Base-by-base conservation (phyloP, 1,139 yeast species). In the Suhomyces yuchorum region DNA sequence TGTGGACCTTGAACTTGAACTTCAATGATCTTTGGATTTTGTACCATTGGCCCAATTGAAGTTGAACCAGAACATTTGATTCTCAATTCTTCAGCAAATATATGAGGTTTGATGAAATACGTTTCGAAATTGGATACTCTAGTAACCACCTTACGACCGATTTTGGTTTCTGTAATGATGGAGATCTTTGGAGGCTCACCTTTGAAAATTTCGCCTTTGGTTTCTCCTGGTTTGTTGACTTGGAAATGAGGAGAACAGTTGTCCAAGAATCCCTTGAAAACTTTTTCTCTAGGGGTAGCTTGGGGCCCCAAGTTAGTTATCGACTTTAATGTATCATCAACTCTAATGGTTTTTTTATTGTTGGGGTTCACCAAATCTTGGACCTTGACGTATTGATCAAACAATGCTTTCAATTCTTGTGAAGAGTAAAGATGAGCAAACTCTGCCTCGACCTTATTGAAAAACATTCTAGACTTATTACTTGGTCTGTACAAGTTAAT, bases 1-100 rank as follows among this genome's bases (percentile, higher is more conserved):
- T 93, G 98, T 2, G 95, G 89, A 0, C 99, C 99, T 66, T 93
- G 98, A 2, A 93, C 96, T 43, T 83, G 77, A 1, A 92, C 91
- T 56, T 88, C 96, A 23, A 73, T 67, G 7, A 78, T 61, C 22
- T 78, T 81, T 2, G 87, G 85, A 44, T 79, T 77, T 37, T 77
- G 79, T 12, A 75, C 72, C 37, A 77, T 71, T 35, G 76, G 81
- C 1, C 81, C 82, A 14, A 89, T 79, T 0, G 97, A 84, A 0
- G 96, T 79, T 0, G 97, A 87, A 0, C 97, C 97, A 17, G 96
- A 93, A 65, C 98, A 93, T 53, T 84, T 83, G 26, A 83, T 82
- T 53, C 87, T 81, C 51, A 93, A 67, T 45, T 84, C 87, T 38
- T 81, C 83, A 2, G 96, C 84, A 19, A 93, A 67, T 8, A 75